Conservation (phyloP, 805 yeast species). For the Metschnikowia cubensis region DNA sequence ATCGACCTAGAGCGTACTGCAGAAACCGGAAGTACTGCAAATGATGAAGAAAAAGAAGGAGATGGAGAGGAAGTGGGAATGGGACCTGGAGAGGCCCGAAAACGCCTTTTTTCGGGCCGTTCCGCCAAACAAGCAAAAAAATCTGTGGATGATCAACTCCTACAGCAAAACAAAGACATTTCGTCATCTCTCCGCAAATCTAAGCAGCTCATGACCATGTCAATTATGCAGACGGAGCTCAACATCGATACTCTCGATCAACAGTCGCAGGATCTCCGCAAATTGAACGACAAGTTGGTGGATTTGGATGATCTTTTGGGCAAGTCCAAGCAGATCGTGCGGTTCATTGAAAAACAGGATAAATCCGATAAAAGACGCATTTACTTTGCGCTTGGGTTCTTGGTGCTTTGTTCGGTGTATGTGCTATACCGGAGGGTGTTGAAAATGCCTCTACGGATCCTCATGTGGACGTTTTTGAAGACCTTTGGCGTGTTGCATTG, state of each 20-base stretch:
- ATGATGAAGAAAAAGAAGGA: neutral
- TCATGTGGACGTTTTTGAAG: conserved; percentile 46
- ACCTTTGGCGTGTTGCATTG: conserved; percentile 22
- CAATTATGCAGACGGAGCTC: conserved; percentile 49
- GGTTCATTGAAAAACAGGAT: conserved; percentile 50
- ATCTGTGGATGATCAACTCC: conserved; percentile 37
- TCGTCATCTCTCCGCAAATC: conserved; percentile 47
- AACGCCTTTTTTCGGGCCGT: conserved; percentile 11
- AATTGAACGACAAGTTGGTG: conserved; percentile 39
- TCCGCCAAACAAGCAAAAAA: conserved; percentile 14
- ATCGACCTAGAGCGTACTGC: neutral
- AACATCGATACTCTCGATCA: conserved; percentile 45
- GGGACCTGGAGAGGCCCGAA: neutral
- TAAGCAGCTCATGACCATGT: conserved; percentile 44
- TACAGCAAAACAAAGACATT: conserved; percentile 44
- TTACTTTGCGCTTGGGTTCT: conserved; percentile 45
- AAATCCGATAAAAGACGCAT: conserved; percentile 46
- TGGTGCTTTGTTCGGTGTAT: conserved; percentile 44
- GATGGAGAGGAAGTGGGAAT: neutral
- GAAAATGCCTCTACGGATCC: conserved; percentile 39
- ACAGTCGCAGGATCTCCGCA: conserved; percentile 40
- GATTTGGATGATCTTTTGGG: conserved; percentile 39
- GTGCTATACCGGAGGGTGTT: conserved; percentile 48
- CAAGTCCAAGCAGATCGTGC: conserved; percentile 44
- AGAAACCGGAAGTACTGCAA: neutral